A percentile compares a stretch with the other conserved stretches of the same genome.
Evolutionary conservation across 1,284 basidiomycete species (phyloP).

Genomic region (Cerrena zonata): DNA sequence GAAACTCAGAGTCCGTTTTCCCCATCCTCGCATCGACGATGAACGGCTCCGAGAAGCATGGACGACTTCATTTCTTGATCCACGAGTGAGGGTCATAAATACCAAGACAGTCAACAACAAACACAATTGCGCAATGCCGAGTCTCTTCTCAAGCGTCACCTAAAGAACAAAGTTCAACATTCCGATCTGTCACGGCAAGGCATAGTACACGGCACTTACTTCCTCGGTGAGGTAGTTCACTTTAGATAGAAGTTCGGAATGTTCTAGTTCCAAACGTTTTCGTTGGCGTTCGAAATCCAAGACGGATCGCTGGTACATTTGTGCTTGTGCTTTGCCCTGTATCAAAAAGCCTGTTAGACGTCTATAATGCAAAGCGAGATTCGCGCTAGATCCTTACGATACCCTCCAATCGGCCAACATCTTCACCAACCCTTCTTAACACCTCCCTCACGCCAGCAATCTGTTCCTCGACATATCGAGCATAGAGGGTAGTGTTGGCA

Average conservation of each 20-base stretch:
- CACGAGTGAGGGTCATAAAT: slow-evolving; percentile 80
- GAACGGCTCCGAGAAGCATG: slow-evolving; percentile 16
- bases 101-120: slow-evolving; percentile 73
- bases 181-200: no score
- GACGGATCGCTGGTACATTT: slow-evolving; percentile 59
- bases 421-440: slow-evolving; percentile 73
- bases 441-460: slow-evolving; percentile 72
- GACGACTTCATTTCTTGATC: slow-evolving; percentile 49
- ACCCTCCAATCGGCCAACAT: slow-evolving; percentile 72
- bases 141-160: slow-evolving; percentile 78
- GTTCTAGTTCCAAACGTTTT: slow-evolving; percentile 62
- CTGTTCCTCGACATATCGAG: slow-evolving; percentile 89
- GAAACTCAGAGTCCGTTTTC: slow-evolving; percentile 48
- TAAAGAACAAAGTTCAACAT: slow-evolving; percentile 31
- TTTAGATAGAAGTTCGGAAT: slow-evolving; percentile 56
- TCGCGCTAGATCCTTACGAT: slow-evolving; percentile 47
- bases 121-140: slow-evolving; percentile 78
- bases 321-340: slow-evolving; percentile 63
- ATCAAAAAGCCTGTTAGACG: not conserved
- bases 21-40: slow-evolving; percentile 45
- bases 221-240: slow-evolving; percentile 73
- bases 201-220: no score
- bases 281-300: slow-evolving; percentile 70
- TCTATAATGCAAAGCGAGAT: not conserved
- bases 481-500: slow-evolving; percentile 81